These are phyloP conservation scores for Aspergillus ochraceus DNA, from an alignment of 2,329 filamentous ascomycete genomes.

Conservation along the genomic window DNA sequence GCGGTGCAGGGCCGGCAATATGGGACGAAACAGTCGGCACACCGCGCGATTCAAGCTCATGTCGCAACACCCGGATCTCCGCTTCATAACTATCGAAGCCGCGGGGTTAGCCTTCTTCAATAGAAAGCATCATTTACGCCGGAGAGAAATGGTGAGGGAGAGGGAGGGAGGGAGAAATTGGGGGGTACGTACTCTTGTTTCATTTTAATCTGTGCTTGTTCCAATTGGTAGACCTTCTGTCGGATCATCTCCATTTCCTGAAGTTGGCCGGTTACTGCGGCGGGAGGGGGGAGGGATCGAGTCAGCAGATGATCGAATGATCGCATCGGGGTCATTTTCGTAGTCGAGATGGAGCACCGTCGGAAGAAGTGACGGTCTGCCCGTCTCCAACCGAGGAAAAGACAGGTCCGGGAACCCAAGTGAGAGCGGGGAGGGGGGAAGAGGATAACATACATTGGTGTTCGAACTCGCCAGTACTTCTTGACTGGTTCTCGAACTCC, in stretches of 20 bases:
- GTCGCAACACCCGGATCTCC: conserved; percentile 79
- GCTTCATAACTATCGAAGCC: conserved; percentile 75
- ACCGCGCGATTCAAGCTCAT: conserved; percentile 76
- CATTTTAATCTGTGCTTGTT: conserved; percentile 82
- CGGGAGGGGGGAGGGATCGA: conserved; percentile 15
- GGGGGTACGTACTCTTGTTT: conserved; percentile 76
- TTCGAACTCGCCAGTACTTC: conserved; percentile 83
- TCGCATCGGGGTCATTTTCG: background rate
- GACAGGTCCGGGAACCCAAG: background rate
- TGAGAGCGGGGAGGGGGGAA: conserved; percentile 2
- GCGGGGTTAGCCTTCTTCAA: conserved; percentile 17
- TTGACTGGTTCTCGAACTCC: conserved; percentile 85
- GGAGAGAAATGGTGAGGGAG: background rate
- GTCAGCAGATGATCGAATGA: background rate
- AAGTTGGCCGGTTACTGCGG: conserved; percentile 79
- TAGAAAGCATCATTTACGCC: background rate
- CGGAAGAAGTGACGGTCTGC: background rate
- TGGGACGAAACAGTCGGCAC: conserved; percentile 66
- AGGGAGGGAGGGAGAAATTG: background rate
- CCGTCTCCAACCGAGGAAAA: background rate
- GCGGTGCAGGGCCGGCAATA: conserved; percentile 70
- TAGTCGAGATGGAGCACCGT: background rate
- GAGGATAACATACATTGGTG: conserved; percentile 74
- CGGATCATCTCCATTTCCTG: conserved; percentile 94
- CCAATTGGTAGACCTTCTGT: conserved; percentile 89